Evolutionary conservation across 2,329 filamentous ascomycete genomes (phyloP), one percentile per base, ranked within the genome.

Genomic region (Cercospora sesami): DNA sequence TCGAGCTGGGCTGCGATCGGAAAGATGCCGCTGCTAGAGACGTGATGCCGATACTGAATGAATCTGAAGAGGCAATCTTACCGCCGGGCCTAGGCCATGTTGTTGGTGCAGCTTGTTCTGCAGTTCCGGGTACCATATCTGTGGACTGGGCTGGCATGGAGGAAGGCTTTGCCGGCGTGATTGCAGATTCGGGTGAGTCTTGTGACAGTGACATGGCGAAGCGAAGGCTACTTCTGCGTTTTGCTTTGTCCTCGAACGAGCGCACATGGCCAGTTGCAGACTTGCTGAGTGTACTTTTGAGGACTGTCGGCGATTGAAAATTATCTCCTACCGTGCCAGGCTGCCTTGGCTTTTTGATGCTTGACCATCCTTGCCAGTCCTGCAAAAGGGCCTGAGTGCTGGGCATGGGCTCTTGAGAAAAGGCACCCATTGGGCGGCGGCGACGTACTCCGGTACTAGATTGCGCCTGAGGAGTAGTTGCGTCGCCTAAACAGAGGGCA

Each of bases 341-440:
- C 28, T 59, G 28, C 57, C 64, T 53, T 5, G 71, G 73, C 65
- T 82, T 83, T 73, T 82, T 83, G 36, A 79, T 74, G 10, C 80
- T 81, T 68, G 74, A 82, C 81, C 51, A 82, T 73, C 57, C 80
- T 76, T 62, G 77, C 79, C 70, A 79, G 8, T 77, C 80, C 28
- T 78, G 76, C 58, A 83, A 78, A 8, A 84, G 72, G 16, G 81
- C 80, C 64, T 84, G 82, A 2, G 82, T 84, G 66, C 80, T 82
- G 33, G 81, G 75, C 60, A 75, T 36, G 8, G 70, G 71, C 55
- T 74, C 73, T 62, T 75, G 72, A 14, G 71, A 73, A 16, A 73
- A 68, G 18, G 64, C 66, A 45, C 45, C 66, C 4, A 73, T 68
- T 57, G 71, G 72, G 16, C 65, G 68, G 3, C 71, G 69, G 18